A percentile compares a stretch with the other conserved stretches of the same genome.
Conservation (phyloP, 1,139 yeast genomes). For the Barnettozyma hawaiiensis region DNA sequence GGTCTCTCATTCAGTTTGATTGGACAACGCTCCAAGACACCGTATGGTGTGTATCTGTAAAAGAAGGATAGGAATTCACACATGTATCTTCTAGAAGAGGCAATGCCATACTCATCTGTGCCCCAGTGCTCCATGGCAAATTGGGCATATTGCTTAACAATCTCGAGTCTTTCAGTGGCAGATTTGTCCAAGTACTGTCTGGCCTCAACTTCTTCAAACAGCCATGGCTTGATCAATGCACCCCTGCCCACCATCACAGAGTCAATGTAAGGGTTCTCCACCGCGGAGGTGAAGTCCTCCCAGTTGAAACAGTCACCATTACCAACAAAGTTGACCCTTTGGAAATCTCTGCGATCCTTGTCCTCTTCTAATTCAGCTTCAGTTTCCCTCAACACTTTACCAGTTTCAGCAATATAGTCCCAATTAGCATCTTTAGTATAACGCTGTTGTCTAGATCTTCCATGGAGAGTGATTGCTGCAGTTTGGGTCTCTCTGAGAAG, state of each 20-base stretch:
- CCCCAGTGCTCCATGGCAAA: slow-evolving; percentile 98
- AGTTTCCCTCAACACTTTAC: slow-evolving; percentile 55
- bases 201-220: slow-evolving; percentile 89
- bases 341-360: slow-evolving; percentile 41
- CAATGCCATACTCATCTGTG: slow-evolving; percentile 89
- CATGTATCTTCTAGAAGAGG: slow-evolving; percentile 80
- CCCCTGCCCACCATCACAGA: slow-evolving; percentile 98
- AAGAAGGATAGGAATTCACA: slow-evolving; percentile 94
- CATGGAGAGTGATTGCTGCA: slow-evolving; percentile 91
- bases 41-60: slow-evolving; percentile 91
- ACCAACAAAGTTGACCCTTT: slow-evolving; percentile 65
- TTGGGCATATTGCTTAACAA: slow-evolving; percentile 60
- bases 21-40: slow-evolving; percentile 83
- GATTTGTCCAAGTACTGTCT: slow-evolving; percentile 87
- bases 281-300: slow-evolving; percentile 86
- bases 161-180: slow-evolving; percentile 81
- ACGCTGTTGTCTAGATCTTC: slow-evolving; percentile 93
- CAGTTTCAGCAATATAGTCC: slow-evolving; percentile 79
- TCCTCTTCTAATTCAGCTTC: slow-evolving; percentile 42
- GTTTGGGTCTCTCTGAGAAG: slow-evolving; percentile 73
- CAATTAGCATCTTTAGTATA: slow-evolving; percentile 91
- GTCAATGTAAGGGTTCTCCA: slow-evolving; percentile 68
- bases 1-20: slow-evolving; percentile 91
- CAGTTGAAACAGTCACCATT: slow-evolving; percentile 88
- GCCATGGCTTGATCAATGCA: slow-evolving; percentile 97